These are phyloP conservation scores for Gracilaria domingensis DNA, from an alignment of 23 red algal genomes.

Conservation along the genomic window DNA sequence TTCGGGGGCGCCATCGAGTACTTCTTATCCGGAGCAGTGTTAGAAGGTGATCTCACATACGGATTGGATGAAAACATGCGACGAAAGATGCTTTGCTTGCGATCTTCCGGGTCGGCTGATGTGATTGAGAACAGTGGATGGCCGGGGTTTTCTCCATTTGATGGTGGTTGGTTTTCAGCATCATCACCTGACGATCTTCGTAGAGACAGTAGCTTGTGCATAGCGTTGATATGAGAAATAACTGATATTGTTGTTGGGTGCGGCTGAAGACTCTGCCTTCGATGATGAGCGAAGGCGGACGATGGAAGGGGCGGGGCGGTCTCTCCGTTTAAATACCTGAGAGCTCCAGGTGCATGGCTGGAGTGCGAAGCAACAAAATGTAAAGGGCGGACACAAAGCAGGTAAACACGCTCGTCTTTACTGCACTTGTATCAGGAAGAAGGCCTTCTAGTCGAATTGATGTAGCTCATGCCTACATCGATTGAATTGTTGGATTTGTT, in stretches of 20 bases:
- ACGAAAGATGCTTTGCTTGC: slow-evolving; percentile 18
- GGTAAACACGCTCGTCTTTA: neutral
- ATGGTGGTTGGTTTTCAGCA: slow-evolving; percentile 22
- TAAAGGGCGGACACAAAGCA: neutral
- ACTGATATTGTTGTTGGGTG: neutral
- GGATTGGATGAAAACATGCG: slow-evolving; percentile 42
- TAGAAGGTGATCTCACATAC: neutral
- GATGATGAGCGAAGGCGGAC: neutral
- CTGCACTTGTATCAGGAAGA: neutral
- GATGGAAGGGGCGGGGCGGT: neutral
- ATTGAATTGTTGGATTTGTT: neutral
- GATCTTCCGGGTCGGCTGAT: slow-evolving; percentile 18
- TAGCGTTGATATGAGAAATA: neutral
- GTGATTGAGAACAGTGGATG: slow-evolving; percentile 29
- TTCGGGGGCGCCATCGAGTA: slow-evolving; percentile 46
- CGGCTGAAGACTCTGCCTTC: neutral
- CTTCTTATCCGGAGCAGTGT: neutral
- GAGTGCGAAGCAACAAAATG: neutral
- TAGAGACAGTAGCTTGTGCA: slow-evolving; percentile 7
- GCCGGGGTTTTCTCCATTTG: neutral
- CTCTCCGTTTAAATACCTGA: neutral
- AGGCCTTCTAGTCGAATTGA: neutral
- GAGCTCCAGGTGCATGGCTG: neutral
- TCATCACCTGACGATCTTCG: neutral
- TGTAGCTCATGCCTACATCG: neutral